phyloP scores from a whole-genome alignment of 2,329 filamentous ascomycete species.

The Venturia carpophila region DNA sequence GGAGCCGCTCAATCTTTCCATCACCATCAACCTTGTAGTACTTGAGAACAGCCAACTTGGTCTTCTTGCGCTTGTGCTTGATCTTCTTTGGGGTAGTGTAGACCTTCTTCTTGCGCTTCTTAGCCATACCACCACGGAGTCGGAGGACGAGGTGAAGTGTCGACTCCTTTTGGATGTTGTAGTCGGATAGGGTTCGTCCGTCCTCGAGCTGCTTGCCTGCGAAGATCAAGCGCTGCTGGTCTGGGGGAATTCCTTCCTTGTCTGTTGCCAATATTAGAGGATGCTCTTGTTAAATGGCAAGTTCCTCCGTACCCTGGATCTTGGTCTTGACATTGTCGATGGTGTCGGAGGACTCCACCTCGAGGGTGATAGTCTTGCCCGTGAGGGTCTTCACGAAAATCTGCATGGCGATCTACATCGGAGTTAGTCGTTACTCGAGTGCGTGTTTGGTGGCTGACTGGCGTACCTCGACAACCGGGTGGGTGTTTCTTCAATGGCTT shows the following conservation, averaged over 20 bases:
- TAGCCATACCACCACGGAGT: conserved; percentile 67
- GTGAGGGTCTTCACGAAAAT: conserved; percentile 59
- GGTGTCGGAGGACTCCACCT: conserved; percentile 68
- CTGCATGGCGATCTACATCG: conserved; percentile 36
- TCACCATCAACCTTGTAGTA: conserved; percentile 99
- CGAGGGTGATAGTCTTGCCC: conserved; percentile 58
- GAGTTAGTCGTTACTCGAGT: not conserved
- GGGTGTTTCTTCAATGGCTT: conserved; percentile 16
- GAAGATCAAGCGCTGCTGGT: conserved; percentile 90
- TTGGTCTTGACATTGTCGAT: conserved; percentile 97
- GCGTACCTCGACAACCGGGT: conserved; percentile 18
- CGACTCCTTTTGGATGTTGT: conserved; percentile 83
- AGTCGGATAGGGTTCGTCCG: conserved; percentile 82
- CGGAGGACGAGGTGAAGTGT: conserved; percentile 57
- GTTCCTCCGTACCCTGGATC: conserved; percentile 56
- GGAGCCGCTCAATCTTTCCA: conserved; percentile 98
- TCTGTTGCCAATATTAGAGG: conserved; percentile 28
- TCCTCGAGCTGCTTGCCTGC: conserved; percentile 92
- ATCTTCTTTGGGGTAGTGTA: conserved; percentile 99
- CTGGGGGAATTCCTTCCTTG: conserved; percentile 80
- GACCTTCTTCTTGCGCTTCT: conserved; percentile 99
- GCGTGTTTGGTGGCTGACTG: not conserved
- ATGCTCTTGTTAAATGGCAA: not conserved
- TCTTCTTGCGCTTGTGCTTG: conserved; percentile 99
- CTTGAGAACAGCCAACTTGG: conserved; percentile 99